phyloP scores from a whole-genome alignment of 2,329 filamentous ascomycete species.

The Dothideomycetes sp. region DNA sequence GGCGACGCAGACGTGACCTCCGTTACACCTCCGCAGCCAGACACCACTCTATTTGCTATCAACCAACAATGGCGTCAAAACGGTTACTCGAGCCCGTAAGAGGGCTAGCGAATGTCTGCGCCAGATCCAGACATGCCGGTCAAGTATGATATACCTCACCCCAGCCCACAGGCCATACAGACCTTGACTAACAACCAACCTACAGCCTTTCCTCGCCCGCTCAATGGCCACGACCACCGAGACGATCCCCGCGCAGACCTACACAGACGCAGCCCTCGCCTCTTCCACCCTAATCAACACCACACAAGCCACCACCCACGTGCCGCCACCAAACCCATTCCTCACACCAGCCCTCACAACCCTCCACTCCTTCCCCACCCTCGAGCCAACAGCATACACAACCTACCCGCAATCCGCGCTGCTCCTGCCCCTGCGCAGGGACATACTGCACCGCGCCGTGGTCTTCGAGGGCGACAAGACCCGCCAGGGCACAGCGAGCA shows the following conservation, averaged over 20 bases:
- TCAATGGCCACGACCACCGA: conserved; percentile 53
- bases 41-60: conserved; percentile 11
- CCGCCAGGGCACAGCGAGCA: conserved; percentile 73
- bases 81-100: conserved; percentile 26
- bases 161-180: background rate
- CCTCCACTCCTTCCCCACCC: conserved; percentile 77
- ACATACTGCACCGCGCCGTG: conserved; percentile 85
- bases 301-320: conserved; percentile 14
- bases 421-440: conserved; percentile 73
- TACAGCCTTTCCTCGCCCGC: conserved; percentile 28
- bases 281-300: conserved; percentile 17
- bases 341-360: conserved; percentile 63
- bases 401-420: conserved; percentile 75
- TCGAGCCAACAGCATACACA: conserved; percentile 72
- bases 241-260: conserved; percentile 27
- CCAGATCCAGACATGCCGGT: background rate
- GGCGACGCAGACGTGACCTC: conserved; percentile 14
- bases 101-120: conserved; percentile 16
- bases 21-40: conserved; percentile 10
- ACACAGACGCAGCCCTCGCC: conserved; percentile 24
- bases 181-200: background rate
- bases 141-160: too few relatives aligned
- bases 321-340: conserved; percentile 29
- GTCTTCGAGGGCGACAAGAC: conserved; percentile 85
- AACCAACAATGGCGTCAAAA: conserved; percentile 28